Percentiles rank a stretch among this genome's conserved stretches.
These are phyloP conservation scores for Solanum etuberosum DNA, from an alignment of 257 asterid species.

Conservation along the genomic window DNA sequence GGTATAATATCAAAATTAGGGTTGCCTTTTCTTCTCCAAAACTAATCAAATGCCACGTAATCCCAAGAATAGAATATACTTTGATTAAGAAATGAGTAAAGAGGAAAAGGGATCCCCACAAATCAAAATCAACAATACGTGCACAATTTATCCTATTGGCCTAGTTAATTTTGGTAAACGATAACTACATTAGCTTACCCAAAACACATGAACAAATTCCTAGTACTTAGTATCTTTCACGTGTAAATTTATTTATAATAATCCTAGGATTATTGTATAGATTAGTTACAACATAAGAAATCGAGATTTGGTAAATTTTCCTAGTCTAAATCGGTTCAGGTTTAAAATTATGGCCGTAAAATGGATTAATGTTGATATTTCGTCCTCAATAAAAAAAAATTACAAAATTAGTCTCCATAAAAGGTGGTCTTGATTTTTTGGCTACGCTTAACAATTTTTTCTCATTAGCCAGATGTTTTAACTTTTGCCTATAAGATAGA, in stretches of 20 bases:
- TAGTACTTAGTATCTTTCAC: neutral
- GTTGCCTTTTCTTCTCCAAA: neutral
- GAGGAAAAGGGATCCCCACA: neutral
- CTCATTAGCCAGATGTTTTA: neutral
- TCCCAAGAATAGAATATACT: neutral
- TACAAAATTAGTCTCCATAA: neutral
- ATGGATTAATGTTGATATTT: neutral
- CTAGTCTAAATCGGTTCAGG: neutral
- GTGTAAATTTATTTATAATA: neutral
- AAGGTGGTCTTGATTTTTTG: neutral
- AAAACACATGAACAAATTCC: neutral
- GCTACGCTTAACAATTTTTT: rapidly evolving
- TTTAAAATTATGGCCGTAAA: neutral
- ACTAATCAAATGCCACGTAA: neutral
- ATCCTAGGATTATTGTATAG: neutral
- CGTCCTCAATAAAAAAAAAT: neutral
- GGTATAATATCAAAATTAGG: neutral
- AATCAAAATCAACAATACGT: neutral
- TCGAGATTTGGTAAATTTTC: neutral
- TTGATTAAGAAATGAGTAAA: neutral
- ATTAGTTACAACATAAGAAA: neutral
- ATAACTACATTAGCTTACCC: neutral
- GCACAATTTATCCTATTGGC: neutral
- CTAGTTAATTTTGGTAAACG: neutral
- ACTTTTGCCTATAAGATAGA: neutral